Evolutionary conservation across 208 protist species (phyloP).

Genomic region (Crithidia expoeki): DNA sequence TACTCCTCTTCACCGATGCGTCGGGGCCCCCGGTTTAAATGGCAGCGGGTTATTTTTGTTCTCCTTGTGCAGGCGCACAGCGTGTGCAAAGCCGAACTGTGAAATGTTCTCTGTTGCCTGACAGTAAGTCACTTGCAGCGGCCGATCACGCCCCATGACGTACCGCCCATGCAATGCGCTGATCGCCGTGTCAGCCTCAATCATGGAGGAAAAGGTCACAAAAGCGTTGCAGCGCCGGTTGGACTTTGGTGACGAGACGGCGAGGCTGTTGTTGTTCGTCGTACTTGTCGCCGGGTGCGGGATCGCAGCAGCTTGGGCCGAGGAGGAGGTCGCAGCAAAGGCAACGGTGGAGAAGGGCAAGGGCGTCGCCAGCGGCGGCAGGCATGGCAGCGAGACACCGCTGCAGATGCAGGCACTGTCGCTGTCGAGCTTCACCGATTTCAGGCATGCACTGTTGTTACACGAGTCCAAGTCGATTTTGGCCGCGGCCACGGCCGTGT

Average conservation of each 20-base stretch:
- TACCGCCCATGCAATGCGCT: conserved; percentile 54
- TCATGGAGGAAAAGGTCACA: conserved; percentile 62
- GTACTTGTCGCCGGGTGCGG: not conserved
- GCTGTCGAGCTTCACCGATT: not conserved
- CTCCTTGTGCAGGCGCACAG: conserved; percentile 42
- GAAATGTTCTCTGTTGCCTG: conserved; percentile 53
- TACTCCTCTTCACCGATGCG: conserved; percentile 2
- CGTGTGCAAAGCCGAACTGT: conserved; percentile 57
- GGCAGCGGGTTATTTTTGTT: conserved; percentile 67
- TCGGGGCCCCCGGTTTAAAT: conserved; percentile 4
- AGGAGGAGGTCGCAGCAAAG: not conserved
- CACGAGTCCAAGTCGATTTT: not conserved
- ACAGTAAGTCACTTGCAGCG: conserved; percentile 76
- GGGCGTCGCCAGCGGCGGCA: not conserved
- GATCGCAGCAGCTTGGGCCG: not conserved
- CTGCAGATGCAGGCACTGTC: conserved; percentile 5
- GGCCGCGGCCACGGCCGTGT: not conserved
- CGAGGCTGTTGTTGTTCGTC: not conserved
- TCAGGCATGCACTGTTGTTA: conserved; percentile 10
- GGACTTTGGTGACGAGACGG: not conserved
- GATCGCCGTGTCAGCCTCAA: conserved; percentile 73
- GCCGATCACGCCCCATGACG: conserved; percentile 65
- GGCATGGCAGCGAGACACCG: no score
- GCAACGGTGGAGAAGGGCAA: not conserved
- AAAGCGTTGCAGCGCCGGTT: conserved; percentile 43